A percentile compares a stretch with the other conserved stretches of the same genome.
These are phyloP conservation scores for Striga hermonthica DNA, from an alignment of 305 asterid genomes.

Conservation along the genomic window DNA sequence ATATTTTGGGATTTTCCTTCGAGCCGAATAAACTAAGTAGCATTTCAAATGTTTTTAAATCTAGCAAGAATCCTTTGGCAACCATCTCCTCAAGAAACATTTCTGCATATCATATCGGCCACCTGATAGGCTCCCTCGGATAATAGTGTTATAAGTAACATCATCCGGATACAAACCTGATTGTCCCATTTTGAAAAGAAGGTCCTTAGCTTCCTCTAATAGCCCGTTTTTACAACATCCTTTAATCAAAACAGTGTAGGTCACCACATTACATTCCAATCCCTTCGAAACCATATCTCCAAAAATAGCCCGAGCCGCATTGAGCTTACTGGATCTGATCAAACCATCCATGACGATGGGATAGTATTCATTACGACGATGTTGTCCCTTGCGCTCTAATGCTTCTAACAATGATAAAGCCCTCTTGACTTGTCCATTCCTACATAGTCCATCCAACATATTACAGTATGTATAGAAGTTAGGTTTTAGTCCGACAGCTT, in stretches of 20 bases:
- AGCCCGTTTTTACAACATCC: not conserved
- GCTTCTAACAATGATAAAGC: slow-evolving; percentile 1
- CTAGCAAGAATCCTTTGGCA: not conserved
- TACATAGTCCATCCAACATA: slow-evolving; percentile 24
- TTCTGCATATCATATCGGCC: not conserved
- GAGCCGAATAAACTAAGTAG: not conserved
- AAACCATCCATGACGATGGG: not conserved
- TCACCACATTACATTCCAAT: not conserved
- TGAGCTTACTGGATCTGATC: not conserved
- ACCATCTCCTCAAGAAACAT: not conserved
- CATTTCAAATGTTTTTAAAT: not conserved
- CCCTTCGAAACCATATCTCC: not conserved
- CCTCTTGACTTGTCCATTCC: slow-evolving; percentile 4
- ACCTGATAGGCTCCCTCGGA: not conserved
- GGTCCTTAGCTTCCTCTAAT: not conserved
- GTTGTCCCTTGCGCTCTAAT: slow-evolving; percentile 9
- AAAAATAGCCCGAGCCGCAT: not conserved
- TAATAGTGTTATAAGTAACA: not conserved
- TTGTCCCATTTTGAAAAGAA: not conserved
- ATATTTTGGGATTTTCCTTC: not conserved
- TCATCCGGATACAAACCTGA: not conserved
- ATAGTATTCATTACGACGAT: not conserved
- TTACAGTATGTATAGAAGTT: slow-evolving; percentile 7
- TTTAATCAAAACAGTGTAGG: not conserved
- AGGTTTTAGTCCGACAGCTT: slow-evolving; percentile 15